A percentile compares a stretch with the other conserved stretches of the same genome.
Conservation (phyloP, 225 moss, liverwort and hornwort species). For the Pseudisothecium myosuroides region DNA sequence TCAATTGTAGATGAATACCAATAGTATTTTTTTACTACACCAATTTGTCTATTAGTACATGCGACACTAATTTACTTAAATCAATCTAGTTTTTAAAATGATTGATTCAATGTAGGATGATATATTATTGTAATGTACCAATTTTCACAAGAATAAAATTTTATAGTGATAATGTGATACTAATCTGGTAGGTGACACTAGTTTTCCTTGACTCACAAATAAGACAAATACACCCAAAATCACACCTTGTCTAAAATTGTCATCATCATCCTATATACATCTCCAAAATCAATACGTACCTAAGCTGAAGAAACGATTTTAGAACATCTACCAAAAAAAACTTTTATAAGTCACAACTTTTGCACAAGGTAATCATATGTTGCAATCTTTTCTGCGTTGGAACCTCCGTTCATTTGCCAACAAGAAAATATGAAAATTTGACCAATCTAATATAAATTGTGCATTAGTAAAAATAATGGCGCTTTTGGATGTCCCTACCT, state of each 20-base stretch:
- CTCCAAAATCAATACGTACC: neutral
- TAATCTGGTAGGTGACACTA: neutral
- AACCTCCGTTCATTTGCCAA: neutral
- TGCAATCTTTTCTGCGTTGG: neutral
- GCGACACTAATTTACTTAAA: neutral
- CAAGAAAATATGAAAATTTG: neutral
- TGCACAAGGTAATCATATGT: neutral
- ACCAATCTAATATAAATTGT: rapidly evolving
- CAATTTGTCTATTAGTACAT: neutral
- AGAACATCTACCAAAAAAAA: neutral
- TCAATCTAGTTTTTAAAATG: neutral
- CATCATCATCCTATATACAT: neutral
- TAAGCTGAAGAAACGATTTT: neutral
- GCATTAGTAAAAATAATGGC: neutral
- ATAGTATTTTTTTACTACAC: neutral
- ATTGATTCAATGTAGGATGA: neutral
- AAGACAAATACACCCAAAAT: neutral
- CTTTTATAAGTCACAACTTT: neutral
- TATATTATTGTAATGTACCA: neutral
- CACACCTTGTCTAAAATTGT: rapidly evolving
- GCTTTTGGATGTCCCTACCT: neutral
- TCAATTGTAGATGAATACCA: neutral
- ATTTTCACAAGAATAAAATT: neutral
- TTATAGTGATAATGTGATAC: neutral
- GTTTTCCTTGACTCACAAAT: neutral